Conservation (phyloP, 2,329 filamentous ascomycete species). For the Mycogone perniciosa region DNA sequence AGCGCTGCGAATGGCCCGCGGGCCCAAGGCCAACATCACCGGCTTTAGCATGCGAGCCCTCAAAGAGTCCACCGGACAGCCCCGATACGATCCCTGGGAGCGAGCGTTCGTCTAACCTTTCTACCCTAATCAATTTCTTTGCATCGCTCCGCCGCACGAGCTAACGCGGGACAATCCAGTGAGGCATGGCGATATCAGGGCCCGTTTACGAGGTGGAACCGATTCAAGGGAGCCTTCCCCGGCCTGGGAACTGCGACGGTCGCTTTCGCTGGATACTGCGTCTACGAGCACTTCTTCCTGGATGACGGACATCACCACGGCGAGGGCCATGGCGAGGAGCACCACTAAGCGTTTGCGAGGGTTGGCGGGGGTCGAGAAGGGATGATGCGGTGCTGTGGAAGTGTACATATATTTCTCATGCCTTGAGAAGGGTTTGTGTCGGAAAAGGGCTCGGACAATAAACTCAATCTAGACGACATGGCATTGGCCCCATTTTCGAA, state of each 20-base stretch:
- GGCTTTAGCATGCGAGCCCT: conserved; percentile 86
- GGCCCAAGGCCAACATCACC: conserved; percentile 68
- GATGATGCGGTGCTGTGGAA: neutral
- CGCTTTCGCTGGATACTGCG: conserved; percentile 84
- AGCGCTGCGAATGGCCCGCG: conserved; percentile 46
- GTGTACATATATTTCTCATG: conserved; percentile 10
- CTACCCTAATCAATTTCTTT: neutral
- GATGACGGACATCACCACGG: conserved; percentile 59
- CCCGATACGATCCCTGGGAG: conserved; percentile 62
- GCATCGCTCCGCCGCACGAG: neutral
- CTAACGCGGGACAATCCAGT: conserved; percentile 40
- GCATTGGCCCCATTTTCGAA: no score
- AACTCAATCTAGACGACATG: neutral
- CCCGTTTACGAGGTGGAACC: conserved; percentile 79
- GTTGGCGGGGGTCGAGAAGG: conserved; percentile 13
- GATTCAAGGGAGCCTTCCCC: conserved; percentile 80
- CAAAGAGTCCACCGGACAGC: conserved; percentile 60
- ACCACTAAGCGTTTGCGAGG: conserved; percentile 41
- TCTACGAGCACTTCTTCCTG: conserved; percentile 82
- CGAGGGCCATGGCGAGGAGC: conserved; percentile 47
- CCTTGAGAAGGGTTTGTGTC: neutral
- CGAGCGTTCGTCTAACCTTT: conserved; percentile 44
- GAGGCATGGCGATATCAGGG: conserved; percentile 94
- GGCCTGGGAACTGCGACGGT: conserved; percentile 89
- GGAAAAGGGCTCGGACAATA: neutral